Evolutionary conservation across 2,329 filamentous ascomycete species (phyloP).

Genomic region (Ascochyta fabae): DNA sequence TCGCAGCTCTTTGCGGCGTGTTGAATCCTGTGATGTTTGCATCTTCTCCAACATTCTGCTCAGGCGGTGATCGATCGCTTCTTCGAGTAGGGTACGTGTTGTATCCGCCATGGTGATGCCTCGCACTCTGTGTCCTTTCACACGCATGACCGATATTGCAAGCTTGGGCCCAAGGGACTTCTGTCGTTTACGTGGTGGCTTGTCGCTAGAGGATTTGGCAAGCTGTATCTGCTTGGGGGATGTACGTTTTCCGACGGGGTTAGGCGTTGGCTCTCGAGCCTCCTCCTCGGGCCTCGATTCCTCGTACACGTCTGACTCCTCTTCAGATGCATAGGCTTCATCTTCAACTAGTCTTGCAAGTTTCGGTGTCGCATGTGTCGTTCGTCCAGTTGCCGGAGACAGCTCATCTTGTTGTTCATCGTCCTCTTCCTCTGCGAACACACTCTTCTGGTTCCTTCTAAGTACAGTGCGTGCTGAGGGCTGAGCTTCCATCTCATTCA

Average conservation of each 20-base stretch:
- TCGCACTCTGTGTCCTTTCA: conserved; percentile 45
- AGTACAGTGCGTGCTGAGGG: conserved; percentile 18
- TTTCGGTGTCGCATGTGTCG: conserved; percentile 6
- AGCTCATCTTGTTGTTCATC: conserved; percentile 26
- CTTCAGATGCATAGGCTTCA: not conserved
- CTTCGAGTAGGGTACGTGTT: conserved; percentile 58
- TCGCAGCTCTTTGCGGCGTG: conserved; percentile 49
- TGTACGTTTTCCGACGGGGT: conserved; percentile 15
- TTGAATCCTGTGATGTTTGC: conserved; percentile 49
- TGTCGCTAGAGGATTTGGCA: conserved; percentile 22
- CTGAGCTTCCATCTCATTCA: conserved; percentile 9
- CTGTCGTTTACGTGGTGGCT: conserved; percentile 39
- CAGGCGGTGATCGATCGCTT: conserved; percentile 56
- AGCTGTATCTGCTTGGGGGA: conserved; percentile 22
- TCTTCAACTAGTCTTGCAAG: not conserved
- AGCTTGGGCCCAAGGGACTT: conserved; percentile 39
- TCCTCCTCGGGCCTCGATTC: conserved; percentile 26
- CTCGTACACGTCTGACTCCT: conserved; percentile 12
- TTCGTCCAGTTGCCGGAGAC: conserved; percentile 25
- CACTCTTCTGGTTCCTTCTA: conserved; percentile 6
- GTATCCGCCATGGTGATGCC: conserved; percentile 60
- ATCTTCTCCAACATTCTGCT: conserved; percentile 49
- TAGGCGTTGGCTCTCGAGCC: conserved; percentile 16
- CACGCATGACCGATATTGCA: conserved; percentile 46
- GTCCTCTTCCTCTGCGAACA: conserved; percentile 10